Base-by-base conservation (phyloP, 1,284 basidiomycete genomes). In the Puccinia novopanici region DNA sequence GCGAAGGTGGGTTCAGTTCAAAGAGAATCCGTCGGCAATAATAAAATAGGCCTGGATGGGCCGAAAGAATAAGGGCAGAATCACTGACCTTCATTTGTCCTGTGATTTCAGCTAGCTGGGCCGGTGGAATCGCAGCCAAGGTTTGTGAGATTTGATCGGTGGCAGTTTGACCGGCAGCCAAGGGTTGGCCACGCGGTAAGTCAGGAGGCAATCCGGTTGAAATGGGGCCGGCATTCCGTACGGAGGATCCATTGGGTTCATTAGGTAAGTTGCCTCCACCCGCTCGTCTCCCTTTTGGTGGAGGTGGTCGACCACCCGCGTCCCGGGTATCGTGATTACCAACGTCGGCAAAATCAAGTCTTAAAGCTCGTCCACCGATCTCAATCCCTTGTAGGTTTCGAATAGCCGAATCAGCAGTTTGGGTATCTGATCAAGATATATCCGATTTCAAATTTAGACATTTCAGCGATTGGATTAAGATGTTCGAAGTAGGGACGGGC, bases 81-180 rank as follows among this genome's bases (percentile, higher is more conserved):
- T 6, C 77, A 86, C 89, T 84, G 85, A 95, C 95, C 91, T 98
- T 98, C 92, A 98, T 97, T 86, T 98, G 94, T 42, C 92, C 92
- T 83, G 99, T 88, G n/a, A 98, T 93, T 86, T 99, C 96, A 86
- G 96, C 91, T 82, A 98, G 88, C 85, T 98, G 93, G 70, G 88
- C 89, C 0, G 93, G 93, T 78, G 91, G 90, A 87, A 97, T 92
- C 15, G 88, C 90, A 40, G 93, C 95, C 54, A 99, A 89, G 10
- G 92, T 93, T 84, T 93, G 90, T 84, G 90, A 94, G 84, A 99
- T 98, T 67, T 89, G 89, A 86, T 98, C 96, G 75, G 93, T 89
- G 13, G 93, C 88, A 37, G 89, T 91, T 65, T 90, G 88, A n/a
- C 94, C 94, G 3, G 90, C 90, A 4, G 91, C 89, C 0, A 95